Evolutionary conservation across 2,329 filamentous ascomycete species (phyloP).

Genomic region (Zasmidium angulare): DNA sequence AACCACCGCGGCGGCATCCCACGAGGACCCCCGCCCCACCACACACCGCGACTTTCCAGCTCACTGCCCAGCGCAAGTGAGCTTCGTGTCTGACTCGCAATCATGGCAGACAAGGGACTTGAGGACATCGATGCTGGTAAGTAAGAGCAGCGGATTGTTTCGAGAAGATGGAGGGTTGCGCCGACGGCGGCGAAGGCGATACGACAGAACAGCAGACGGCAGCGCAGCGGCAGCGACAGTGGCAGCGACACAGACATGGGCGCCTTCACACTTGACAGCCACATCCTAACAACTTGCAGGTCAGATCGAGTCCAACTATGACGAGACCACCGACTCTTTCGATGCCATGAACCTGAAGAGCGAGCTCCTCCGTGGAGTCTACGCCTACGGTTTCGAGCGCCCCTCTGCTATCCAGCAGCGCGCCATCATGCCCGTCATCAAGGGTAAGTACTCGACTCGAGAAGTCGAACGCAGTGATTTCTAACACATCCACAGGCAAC

Average conservation of each 20-base stretch:
- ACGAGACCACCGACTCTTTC: constrained; percentile 99
- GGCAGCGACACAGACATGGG: background rate
- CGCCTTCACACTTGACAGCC: constrained; percentile 1
- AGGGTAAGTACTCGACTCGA: constrained; percentile 64
- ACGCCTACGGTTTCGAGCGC: constrained; percentile 99
- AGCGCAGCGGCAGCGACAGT: background rate
- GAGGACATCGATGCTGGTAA: constrained; percentile 95
- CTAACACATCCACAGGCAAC: constrained; percentile 61
- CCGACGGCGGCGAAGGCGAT: background rate
- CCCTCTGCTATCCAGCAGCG: constrained; percentile 99
- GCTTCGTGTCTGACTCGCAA: constrained; percentile 61
- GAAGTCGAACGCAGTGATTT: background rate
- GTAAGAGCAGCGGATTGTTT: constrained; percentile 40
- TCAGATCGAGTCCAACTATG: constrained; percentile 99
- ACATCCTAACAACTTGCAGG: constrained; percentile 51
- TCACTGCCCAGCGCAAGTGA: constrained; percentile 75
- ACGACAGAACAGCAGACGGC: background rate
- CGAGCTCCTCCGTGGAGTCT: constrained; percentile 97
- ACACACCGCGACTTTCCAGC: constrained; percentile 48
- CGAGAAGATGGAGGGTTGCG: background rate
- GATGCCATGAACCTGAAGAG: constrained; percentile 96
- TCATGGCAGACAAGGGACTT: constrained; percentile 99
- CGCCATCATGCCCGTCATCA: constrained; percentile 99
- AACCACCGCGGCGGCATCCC: constrained; percentile 38
- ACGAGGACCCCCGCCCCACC: constrained; percentile 42